Conservation (phyloP, 139 green algal species). For the Mychonastes homosphaera region DNA sequence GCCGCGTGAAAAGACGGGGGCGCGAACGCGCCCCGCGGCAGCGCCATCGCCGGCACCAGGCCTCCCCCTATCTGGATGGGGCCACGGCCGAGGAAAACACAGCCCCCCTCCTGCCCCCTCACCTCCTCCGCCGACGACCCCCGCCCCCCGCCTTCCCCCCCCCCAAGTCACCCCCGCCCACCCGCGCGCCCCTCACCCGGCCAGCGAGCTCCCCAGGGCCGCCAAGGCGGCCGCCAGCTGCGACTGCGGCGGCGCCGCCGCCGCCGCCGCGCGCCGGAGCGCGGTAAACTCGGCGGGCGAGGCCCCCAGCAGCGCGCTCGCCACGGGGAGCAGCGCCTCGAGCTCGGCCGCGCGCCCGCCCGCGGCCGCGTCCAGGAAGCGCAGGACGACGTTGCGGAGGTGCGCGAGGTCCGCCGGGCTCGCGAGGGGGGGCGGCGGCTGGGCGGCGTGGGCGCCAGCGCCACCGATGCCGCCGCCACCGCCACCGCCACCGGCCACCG, state of each 20-base stretch:
- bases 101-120: no score
- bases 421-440: not conserved
- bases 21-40: no score
- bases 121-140: no score
- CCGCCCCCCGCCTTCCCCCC: no score
- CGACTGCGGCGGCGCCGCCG: constrained; percentile 11
- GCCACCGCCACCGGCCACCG: not conserved
- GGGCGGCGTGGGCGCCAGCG: not conserved
- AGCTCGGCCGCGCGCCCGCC: constrained; percentile 29
- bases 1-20: no score
- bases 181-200: no score
- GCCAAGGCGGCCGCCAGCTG: constrained; percentile 21
- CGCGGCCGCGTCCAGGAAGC: constrained; percentile 48
- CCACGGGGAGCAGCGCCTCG: constrained; percentile 45
- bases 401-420: constrained; percentile 44
- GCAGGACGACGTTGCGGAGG: constrained; percentile 60
- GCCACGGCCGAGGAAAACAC: no score
- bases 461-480: not conserved
- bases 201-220: no score
- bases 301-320: constrained; percentile 46
- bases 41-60: no score
- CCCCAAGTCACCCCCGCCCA: no score
- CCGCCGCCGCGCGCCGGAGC: constrained; percentile 20
- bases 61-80: no score
- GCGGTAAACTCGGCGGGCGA: constrained; percentile 32